Percentiles rank a stretch among this genome's conserved stretches.
Conservation (phyloP, 768 basidiomycete species). For the Trametes meyenii region DNA sequence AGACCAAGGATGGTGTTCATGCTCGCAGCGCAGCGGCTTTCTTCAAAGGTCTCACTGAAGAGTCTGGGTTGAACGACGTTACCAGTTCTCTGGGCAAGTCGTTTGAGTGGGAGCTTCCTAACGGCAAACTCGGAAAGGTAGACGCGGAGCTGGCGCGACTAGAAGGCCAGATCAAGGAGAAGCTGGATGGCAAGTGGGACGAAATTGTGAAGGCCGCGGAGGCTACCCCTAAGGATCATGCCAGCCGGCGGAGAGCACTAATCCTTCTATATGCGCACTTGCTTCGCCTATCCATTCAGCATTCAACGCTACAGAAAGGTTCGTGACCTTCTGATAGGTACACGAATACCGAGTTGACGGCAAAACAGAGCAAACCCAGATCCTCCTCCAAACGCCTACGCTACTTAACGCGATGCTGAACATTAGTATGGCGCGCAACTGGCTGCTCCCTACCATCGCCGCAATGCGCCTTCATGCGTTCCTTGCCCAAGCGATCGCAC, state of each 20-base stretch:
- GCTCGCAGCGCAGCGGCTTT: constrained; percentile 80
- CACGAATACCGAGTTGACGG: not conserved
- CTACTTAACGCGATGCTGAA: constrained; percentile 81
- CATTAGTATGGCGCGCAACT: constrained; percentile 84
- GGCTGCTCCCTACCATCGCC: constrained; percentile 79
- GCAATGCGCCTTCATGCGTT: constrained; percentile 84
- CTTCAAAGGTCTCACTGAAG: constrained; percentile 87
- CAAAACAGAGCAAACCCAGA: constrained; percentile 62
- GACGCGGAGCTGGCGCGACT: constrained; percentile 46
- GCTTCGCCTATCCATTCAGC: constrained; percentile 60
- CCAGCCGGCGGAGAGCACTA: constrained; percentile 56
- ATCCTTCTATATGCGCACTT: constrained; percentile 86
- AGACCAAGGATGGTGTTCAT: constrained; percentile 91
- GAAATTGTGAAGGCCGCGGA: constrained; percentile 47
- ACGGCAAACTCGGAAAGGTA: constrained; percentile 30
- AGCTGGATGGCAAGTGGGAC: constrained; percentile 57
- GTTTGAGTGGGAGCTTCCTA: constrained; percentile 58
- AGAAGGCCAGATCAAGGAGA: constrained; percentile 52
- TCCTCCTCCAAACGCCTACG: constrained; percentile 73
- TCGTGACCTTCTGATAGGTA: constrained; percentile 31
- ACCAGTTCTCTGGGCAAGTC: constrained; percentile 70
- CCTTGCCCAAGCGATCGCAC: constrained; percentile 81
- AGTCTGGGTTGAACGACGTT: constrained; percentile 71
- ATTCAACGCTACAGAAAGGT: constrained; percentile 66
- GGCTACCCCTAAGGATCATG: constrained; percentile 36